These are phyloP conservation scores for Sparassis latifolia DNA, from an alignment of 1,284 basidiomycete genomes.

Conservation along the genomic window DNA sequence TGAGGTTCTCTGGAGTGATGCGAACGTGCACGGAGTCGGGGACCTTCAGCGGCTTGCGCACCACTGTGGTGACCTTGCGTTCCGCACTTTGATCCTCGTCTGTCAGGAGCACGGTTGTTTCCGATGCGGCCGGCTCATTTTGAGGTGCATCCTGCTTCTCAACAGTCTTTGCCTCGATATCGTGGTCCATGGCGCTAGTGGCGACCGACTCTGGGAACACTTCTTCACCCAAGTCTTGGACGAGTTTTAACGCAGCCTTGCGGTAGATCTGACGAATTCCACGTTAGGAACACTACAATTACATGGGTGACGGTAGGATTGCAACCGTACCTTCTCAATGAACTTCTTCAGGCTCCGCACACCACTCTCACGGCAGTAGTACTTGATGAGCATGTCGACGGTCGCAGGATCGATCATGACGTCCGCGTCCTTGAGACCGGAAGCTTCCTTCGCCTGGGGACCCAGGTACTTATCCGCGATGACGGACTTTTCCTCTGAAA, in stretches of 20 bases:
- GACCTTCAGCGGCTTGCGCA: constrained; percentile 77
- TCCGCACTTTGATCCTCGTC: constrained; percentile 24
- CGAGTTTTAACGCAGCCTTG: constrained; percentile 92
- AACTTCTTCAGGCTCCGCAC: constrained; percentile 94
- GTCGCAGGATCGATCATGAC: constrained; percentile 73
- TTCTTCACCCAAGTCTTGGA: constrained; percentile 87
- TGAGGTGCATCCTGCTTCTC: constrained; percentile 33
- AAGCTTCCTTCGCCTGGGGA: constrained; percentile 91
- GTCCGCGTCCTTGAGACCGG: constrained; percentile 81
- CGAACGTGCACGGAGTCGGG: constrained; percentile 76
- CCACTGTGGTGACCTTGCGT: constrained; percentile 66
- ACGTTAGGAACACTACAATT: background rate
- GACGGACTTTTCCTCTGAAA: constrained; percentile 91
- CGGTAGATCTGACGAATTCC: constrained; percentile 75
- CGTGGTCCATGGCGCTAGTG: constrained; percentile 23
- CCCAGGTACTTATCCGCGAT: constrained; percentile 91
- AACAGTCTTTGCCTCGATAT: constrained; percentile 26
- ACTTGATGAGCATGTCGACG: constrained; percentile 90
- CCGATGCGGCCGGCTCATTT: constrained; percentile 28
- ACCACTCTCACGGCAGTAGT: constrained; percentile 96
- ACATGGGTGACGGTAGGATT: background rate
- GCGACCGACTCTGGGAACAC: constrained; percentile 67
- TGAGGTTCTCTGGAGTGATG: constrained; percentile 84
- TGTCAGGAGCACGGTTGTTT: constrained; percentile 19
- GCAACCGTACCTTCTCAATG: constrained; percentile 75